A percentile compares a stretch with the other conserved stretches of the same genome.
Evolutionary conservation across 495 filamentous ascomycete species (phyloP).

Genomic region (Penicillium nucicola): DNA sequence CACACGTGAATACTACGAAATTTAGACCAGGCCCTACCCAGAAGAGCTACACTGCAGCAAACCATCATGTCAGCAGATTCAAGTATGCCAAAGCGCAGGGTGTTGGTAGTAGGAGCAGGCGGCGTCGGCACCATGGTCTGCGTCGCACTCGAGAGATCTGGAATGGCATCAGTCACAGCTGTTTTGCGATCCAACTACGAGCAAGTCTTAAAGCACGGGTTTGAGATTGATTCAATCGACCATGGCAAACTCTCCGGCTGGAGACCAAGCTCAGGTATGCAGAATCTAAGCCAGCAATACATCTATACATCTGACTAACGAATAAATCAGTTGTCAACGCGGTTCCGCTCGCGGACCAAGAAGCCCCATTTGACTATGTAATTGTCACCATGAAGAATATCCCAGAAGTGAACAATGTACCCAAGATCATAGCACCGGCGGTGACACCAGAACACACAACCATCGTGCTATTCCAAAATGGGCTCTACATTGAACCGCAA

Average conservation of each 20-base stretch:
- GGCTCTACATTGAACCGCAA: constrained; percentile 51
- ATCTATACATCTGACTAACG: background rate
- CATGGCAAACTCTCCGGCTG: constrained; percentile 19
- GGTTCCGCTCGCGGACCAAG: background rate
- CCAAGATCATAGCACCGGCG: constrained; percentile 73
- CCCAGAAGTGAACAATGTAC: constrained; percentile 38
- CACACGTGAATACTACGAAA: no score
- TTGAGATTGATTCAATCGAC: constrained; percentile 44
- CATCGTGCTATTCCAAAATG: constrained; percentile 56
- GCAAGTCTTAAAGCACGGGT: constrained; percentile 42
- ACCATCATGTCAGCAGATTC: background rate
- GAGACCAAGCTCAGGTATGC: constrained; percentile 18
- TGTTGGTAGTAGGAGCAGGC: constrained; percentile 50
- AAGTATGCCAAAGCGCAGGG: constrained; percentile 14
- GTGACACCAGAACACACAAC: constrained; percentile 51
- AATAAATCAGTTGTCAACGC: constrained; percentile 3
- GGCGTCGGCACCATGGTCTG: constrained; percentile 48
- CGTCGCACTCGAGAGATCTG: constrained; percentile 41
- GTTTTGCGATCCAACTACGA: constrained; percentile 55
- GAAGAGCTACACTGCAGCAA: no score
- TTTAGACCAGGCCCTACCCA: no score
- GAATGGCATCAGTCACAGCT: constrained; percentile 35
- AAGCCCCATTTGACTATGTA: constrained; percentile 41
- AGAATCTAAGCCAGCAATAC: background rate
- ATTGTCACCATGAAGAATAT: constrained; percentile 37